phyloP scores from a whole-genome alignment of 768 basidiomycete species.

The Termitomyces sp. region DNA sequence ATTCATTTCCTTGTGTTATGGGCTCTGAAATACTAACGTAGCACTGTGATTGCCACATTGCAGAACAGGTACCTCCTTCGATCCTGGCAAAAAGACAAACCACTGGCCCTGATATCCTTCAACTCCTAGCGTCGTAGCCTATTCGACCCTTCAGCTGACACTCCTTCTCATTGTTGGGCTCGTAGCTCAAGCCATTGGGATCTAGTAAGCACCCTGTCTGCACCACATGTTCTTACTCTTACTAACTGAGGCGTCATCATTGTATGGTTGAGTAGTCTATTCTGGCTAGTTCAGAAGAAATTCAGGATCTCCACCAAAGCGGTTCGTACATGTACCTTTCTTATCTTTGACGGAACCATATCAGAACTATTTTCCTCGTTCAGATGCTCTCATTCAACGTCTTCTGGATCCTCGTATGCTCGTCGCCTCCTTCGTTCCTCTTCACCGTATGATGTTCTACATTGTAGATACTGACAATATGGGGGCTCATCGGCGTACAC shows the following conservation, averaged over 20 bases:
- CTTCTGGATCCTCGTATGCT: slow-evolving; percentile 64
- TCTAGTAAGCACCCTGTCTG: slow-evolving; percentile 48
- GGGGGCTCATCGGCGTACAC: slow-evolving; percentile 78
- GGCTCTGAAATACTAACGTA: slow-evolving; percentile 20
- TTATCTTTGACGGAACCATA: neutral
- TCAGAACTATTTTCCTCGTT: neutral
- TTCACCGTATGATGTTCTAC: neutral
- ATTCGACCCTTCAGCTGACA: slow-evolving; percentile 71
- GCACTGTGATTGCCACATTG: slow-evolving; percentile 69
- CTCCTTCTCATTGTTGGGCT: slow-evolving; percentile 67
- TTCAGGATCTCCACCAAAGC: slow-evolving; percentile 64
- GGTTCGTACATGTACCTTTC: slow-evolving; percentile 29
- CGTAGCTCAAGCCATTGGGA: slow-evolving; percentile 61
- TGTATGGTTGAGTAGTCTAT: slow-evolving; percentile 42
- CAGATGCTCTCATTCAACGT: slow-evolving; percentile 47
- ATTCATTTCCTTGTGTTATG: no score
- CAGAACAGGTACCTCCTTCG: slow-evolving; percentile 56
- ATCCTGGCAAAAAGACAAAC: neutral
- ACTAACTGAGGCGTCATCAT: neutral
- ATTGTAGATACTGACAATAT: slow-evolving; percentile 57
- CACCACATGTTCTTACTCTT: neutral
- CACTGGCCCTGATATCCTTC: neutral
- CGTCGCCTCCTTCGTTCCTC: neutral
- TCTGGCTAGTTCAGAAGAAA: slow-evolving; percentile 69
- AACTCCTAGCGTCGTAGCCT: slow-evolving; percentile 55